phyloP scores from a whole-genome alignment of 1,284 basidiomycete genomes.

The Amanita bisporigera region DNA sequence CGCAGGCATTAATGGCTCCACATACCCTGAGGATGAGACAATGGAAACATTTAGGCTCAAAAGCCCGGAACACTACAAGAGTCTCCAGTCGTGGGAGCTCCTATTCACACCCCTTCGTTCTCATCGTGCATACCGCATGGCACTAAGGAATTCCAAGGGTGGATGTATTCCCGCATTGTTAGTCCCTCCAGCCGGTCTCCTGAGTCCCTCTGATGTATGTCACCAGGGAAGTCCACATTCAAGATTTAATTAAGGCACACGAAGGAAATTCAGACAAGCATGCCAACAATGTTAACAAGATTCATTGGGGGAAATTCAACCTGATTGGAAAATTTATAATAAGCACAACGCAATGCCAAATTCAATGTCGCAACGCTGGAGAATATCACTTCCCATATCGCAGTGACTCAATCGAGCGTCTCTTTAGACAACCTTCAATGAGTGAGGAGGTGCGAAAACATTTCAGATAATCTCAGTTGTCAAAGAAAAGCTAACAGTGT shows the following conservation, averaged over 20 bases:
- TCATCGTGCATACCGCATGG: slow-evolving; percentile 80
- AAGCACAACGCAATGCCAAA: slow-evolving; percentile 70
- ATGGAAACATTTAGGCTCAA: slow-evolving; percentile 70
- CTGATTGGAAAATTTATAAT: slow-evolving; percentile 82
- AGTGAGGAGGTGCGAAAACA: slow-evolving; percentile 56
- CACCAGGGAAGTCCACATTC: slow-evolving; percentile 80
- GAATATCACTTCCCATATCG: slow-evolving; percentile 65
- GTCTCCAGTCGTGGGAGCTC: slow-evolving; percentile 77
- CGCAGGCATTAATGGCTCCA: slow-evolving; percentile 80
- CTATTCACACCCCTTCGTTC: slow-evolving; percentile 72
- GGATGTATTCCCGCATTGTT: slow-evolving; percentile 83
- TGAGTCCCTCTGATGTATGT: slow-evolving; percentile 9
- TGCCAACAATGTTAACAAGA: slow-evolving; percentile 61
- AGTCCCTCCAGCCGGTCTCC: slow-evolving; percentile 36
- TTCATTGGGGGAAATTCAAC: slow-evolving; percentile 87
- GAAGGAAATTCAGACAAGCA: slow-evolving; percentile 75
- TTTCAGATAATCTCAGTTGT: neutral
- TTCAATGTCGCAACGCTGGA: slow-evolving; percentile 62
- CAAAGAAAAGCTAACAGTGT: neutral
- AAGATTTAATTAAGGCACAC: slow-evolving; percentile 77
- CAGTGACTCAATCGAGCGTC: slow-evolving; percentile 50
- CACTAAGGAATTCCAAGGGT: slow-evolving; percentile 78
- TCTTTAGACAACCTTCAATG: slow-evolving; percentile 66
- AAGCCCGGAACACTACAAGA: slow-evolving; percentile 68
- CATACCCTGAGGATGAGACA: slow-evolving; percentile 70